phyloP scores from a whole-genome alignment of 2,329 filamentous ascomycete genomes.

The Colletotrichum tofieldiae region DNA sequence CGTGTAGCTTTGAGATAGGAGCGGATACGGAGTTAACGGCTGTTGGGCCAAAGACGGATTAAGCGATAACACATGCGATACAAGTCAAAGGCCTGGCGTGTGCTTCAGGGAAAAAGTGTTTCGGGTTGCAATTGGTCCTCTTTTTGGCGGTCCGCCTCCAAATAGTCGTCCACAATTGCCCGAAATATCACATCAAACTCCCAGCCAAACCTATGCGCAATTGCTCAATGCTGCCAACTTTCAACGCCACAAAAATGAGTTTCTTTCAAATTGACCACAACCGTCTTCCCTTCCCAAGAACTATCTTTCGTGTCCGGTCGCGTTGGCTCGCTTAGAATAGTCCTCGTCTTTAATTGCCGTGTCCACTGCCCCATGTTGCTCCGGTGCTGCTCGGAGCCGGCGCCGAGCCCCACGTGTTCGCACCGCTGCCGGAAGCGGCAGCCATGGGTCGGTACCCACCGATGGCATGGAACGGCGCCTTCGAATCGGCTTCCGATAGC shows the following conservation, averaged over 20 bases:
- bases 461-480: conserved; percentile 25
- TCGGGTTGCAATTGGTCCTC: background rate
- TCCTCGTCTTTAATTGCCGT: background rate
- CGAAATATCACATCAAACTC: background rate
- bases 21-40: conserved; percentile 7
- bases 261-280: too few species aligned
- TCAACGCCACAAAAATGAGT: background rate
- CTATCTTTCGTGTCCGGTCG: background rate
- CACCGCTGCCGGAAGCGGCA: conserved; percentile 11
- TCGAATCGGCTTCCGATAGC: conserved; percentile 2
- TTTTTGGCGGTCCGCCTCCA: background rate
- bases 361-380: conserved; percentile 26
- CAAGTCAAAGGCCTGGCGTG: too few species aligned
- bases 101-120: background rate
- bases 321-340: background rate
- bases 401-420: background rate
- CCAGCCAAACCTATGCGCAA: too few species aligned
- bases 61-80: background rate
- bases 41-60: background rate
- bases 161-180: background rate
- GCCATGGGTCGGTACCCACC: background rate
- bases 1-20: background rate
- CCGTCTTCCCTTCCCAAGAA: background rate
- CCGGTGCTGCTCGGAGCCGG: conserved; percentile 26
- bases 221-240: background rate